These are phyloP conservation scores for Geotrichum cucujoidarum DNA, from an alignment of 1,139 yeast species.

Conservation along the genomic window DNA sequence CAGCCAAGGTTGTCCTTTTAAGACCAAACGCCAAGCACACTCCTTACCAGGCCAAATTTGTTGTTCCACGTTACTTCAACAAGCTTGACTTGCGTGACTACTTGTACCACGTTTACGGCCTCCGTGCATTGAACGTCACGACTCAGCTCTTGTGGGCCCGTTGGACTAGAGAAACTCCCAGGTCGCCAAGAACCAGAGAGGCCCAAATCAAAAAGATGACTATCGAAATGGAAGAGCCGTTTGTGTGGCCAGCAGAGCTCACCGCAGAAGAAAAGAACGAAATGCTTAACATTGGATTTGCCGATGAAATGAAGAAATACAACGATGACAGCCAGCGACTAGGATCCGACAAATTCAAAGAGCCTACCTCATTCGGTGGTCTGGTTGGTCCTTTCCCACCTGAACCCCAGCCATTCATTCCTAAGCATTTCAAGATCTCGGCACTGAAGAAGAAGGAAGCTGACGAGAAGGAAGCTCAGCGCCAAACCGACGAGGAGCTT, in stretches of 20 bases:
- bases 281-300: constrained; percentile 28
- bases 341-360: constrained; percentile 71
- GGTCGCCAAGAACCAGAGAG: constrained; percentile 66
- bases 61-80: constrained; percentile 87
- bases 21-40: constrained; percentile 92
- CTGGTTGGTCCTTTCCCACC: constrained; percentile 65
- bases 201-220: constrained; percentile 93
- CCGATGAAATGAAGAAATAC: constrained; percentile 31
- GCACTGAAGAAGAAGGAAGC: constrained; percentile 41
- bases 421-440: constrained; percentile 46
- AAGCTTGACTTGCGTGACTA: constrained; percentile 89
- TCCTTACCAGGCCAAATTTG: constrained; percentile 91
- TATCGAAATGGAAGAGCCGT: constrained; percentile 87
- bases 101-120: constrained; percentile 78
- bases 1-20: constrained; percentile 70
- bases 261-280: constrained; percentile 39
- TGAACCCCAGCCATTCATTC: constrained; percentile 64
- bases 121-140: constrained; percentile 81
- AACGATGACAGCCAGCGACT: constrained; percentile 34
- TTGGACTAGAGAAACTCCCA: constrained; percentile 56
- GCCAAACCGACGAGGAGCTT: constrained; percentile 25
- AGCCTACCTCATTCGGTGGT: constrained; percentile 72
- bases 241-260: constrained; percentile 77
- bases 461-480: constrained; percentile 25
- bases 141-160: constrained; percentile 77